Evolutionary conservation across 495 filamentous ascomycete species (phyloP), one percentile per base, ranked within the genome.

Genomic region (Lophiostoma macrostomum): DNA sequence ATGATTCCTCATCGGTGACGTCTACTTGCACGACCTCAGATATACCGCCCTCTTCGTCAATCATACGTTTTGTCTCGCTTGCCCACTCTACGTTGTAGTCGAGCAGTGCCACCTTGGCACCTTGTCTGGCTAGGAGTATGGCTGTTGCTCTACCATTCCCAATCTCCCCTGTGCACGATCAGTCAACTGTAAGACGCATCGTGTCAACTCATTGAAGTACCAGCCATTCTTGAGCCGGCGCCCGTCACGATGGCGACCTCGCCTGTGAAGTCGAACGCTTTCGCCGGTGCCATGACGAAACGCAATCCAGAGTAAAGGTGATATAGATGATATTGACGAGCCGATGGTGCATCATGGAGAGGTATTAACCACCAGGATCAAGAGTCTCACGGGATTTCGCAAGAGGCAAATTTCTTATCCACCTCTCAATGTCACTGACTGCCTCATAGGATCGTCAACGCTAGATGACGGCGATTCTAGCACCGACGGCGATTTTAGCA

Each of bases 21-120:
- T 67, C 64, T 6, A 51, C 49, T 25, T 65, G 53, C 10, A 67
- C 60, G 24, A 67, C 63, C 35, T 64, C 59, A 18, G 64, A 65
- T n/a, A 60, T 45, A 6, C 64, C 64, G 4, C 64, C 58, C 38
- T 67, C 54, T 5, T 16, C 47, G 34, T 52, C 38, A 39, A 58
- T 58, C 53, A 57, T 57, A 12, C 41, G 47, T 20, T 58, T 52
- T 10, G 54, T 58, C 27, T 58, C 54, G 8, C 35, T 16, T 1
- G 54, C 48, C 54, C 54, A 58, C 8, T 43, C 48, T 7, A 50
- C 14, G 28, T 53, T 58, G 40, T 53, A 24, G 38, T 58, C 54
- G 2, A 58, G 1, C 4, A 58, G 30, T 4, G 54, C 54, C 20
- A 48, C 44, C 12, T 36, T 48, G 7, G 44, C 44, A 5, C 44